These are phyloP conservation scores for Tetracladium marchalianum DNA, from an alignment of 495 filamentous ascomycete species.

Conservation along the genomic window DNA sequence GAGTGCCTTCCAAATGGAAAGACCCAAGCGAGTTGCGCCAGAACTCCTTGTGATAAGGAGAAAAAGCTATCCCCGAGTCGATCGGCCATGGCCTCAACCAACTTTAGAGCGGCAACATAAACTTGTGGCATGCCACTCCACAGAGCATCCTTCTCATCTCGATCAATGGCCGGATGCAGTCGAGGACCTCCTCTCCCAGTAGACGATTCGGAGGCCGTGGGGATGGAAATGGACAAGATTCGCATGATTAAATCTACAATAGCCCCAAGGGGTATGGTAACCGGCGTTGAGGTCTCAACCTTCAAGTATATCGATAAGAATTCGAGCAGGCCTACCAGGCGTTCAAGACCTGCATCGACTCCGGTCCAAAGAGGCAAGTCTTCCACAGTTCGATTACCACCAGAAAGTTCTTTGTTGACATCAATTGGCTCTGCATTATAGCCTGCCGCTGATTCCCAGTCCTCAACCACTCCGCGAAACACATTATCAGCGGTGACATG, in stretches of 20 bases:
- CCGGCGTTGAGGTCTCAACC: slow-evolving; percentile 45
- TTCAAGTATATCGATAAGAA: slow-evolving; percentile 41
- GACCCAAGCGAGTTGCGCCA: slow-evolving; percentile 61
- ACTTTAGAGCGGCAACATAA: slow-evolving; percentile 53
- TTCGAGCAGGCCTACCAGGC: slow-evolving; percentile 52
- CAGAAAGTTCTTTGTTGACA: slow-evolving; percentile 29
- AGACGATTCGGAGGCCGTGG: slow-evolving; percentile 25
- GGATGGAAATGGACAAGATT: slow-evolving; percentile 55
- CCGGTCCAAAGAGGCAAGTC: slow-evolving; percentile 62
- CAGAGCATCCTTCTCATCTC: slow-evolving; percentile 69
- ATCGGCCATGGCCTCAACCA: slow-evolving; percentile 42
- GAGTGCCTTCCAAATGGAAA: slow-evolving; percentile 51
- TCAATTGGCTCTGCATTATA: slow-evolving; percentile 23
- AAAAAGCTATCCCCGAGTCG: slow-evolving; percentile 43
- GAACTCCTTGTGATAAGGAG: slow-evolving; percentile 43
- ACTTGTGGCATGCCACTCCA: slow-evolving; percentile 62
- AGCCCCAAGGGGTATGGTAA: slow-evolving; percentile 53
- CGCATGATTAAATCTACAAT: slow-evolving; percentile 57
- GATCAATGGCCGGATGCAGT: slow-evolving; percentile 56
- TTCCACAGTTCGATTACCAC: slow-evolving; percentile 28
- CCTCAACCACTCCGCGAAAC: slow-evolving; percentile 66
- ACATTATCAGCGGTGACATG: slow-evolving; percentile 64
- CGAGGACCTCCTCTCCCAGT: slow-evolving; percentile 27
- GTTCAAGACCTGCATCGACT: slow-evolving; percentile 56
- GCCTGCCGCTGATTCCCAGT: slow-evolving; percentile 56